Percentiles rank a stretch among this genome's conserved stretches.
phyloP scores from a whole-genome alignment of 1,284 basidiomycete species.

The Gymnopus androsaceus region DNA sequence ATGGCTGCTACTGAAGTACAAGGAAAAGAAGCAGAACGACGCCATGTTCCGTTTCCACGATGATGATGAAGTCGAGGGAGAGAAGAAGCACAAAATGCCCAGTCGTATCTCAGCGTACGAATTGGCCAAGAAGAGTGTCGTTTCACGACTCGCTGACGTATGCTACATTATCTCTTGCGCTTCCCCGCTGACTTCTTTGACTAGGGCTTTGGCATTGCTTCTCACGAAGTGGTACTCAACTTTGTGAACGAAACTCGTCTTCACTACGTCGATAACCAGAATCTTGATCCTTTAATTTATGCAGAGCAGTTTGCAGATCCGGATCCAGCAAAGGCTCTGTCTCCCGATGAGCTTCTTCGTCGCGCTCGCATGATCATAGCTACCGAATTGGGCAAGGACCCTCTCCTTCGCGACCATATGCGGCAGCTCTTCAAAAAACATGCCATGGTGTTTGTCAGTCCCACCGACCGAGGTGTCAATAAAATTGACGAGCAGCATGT shows the following conservation, averaged over 20 bases:
- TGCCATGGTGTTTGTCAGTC: constrained; percentile 81
- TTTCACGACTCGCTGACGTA: constrained; percentile 80
- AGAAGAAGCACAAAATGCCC: constrained; percentile 79
- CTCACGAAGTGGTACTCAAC: constrained; percentile 82
- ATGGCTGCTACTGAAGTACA: constrained; percentile 89
- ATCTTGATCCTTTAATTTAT: constrained; percentile 68
- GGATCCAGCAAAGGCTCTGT: constrained; percentile 55
- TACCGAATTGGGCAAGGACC: constrained; percentile 93
- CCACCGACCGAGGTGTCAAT: constrained; percentile 88
- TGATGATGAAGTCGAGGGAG: constrained; percentile 57
- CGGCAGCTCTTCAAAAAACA: constrained; percentile 78
- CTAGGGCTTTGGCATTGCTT: constrained; percentile 80
- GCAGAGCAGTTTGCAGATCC: constrained; percentile 80
- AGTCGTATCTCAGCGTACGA: constrained; percentile 88
- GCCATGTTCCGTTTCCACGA: constrained; percentile 69
- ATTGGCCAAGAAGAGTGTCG: constrained; percentile 77
- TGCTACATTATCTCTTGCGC: constrained; percentile 24
- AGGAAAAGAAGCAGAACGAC: constrained; percentile 69
- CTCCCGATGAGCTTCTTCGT: constrained; percentile 66
- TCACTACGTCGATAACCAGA: constrained; percentile 79
- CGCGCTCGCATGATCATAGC: constrained; percentile 85
- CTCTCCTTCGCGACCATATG: constrained; percentile 81
- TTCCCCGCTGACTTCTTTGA: constrained; percentile 5
- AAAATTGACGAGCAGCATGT: constrained; percentile 91
- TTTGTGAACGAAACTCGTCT: constrained; percentile 61